A percentile compares a stretch with the other conserved stretches of the same genome.
Conservation (phyloP, 2,329 filamentous ascomycete species). For the Colletotrichum godetiae region DNA sequence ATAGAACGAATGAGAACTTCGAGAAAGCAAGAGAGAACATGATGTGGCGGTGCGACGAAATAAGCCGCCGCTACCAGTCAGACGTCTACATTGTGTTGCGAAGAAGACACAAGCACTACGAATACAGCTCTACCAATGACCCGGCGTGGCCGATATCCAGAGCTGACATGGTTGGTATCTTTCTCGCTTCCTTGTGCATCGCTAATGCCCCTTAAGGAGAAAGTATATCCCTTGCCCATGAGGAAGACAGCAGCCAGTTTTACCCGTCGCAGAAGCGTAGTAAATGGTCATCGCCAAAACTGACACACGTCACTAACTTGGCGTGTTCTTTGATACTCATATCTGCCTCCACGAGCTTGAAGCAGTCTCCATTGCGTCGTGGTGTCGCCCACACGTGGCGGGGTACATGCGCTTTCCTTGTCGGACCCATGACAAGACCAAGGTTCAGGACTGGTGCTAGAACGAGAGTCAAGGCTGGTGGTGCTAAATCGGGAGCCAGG, state of each 20-base stretch:
- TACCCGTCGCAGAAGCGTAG: background rate
- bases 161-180: background rate
- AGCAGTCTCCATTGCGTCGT: no score
- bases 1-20: conserved; percentile 11
- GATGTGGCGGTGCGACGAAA: background rate
- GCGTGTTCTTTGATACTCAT: no score
- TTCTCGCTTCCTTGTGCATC: background rate
- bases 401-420: no score
- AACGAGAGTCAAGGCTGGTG: no score
- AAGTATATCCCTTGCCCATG: background rate
- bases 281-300: no score
- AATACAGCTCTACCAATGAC: background rate
- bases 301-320: no score
- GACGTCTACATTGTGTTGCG: background rate
- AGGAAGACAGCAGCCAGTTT: background rate
- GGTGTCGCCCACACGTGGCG: no score
- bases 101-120: background rate
- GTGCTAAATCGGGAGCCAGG: no score
- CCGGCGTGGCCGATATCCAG: background rate
- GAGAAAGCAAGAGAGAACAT: conserved; percentile 1
- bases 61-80: background rate
- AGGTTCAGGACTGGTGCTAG: no score
- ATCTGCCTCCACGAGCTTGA: no score
- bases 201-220: background rate
- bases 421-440: no score